Conservation (phyloP, 345 rosid species). For the Brassica cretica region DNA sequence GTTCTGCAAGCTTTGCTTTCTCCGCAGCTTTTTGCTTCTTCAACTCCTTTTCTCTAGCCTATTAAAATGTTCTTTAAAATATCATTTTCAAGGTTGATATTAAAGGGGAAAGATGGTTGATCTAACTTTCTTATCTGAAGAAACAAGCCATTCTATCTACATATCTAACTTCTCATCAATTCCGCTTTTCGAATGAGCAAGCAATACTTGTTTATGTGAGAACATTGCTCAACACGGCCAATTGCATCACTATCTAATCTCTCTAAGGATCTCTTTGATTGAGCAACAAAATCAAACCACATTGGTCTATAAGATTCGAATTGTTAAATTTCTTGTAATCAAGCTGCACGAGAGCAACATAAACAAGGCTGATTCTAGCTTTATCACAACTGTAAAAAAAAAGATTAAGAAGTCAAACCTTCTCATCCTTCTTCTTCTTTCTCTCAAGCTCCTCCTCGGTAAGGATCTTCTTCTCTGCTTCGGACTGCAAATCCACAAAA, state of each 20-base stretch:
- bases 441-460: constrained; percentile 78
- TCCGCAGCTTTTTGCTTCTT: constrained; percentile 80
- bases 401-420: constrained; percentile 42
- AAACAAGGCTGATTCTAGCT: not conserved
- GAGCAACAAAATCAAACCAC: not conserved
- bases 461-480: constrained; percentile 52
- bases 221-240: constrained; percentile 3
- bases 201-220: not conserved
- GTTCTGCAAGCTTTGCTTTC: constrained; percentile 66
- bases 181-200: not conserved
- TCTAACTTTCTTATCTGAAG: not conserved
- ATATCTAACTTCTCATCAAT: not conserved
- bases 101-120: not conserved
- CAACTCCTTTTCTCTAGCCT: constrained; percentile 81
- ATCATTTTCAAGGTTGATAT: not conserved
- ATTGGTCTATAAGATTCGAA: constrained; percentile 3
- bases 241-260: constrained; percentile 19
- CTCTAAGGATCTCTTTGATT: not conserved
- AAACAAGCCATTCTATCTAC: not conserved
- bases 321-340: not conserved
- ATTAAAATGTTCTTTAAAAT: not conserved
- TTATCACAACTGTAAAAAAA: not conserved
- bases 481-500: constrained; percentile 46
- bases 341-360: not conserved
- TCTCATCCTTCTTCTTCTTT: constrained; percentile 90